phyloP scores from a whole-genome alignment of 768 basidiomycete species.

The Austroboletus eburneus region DNA sequence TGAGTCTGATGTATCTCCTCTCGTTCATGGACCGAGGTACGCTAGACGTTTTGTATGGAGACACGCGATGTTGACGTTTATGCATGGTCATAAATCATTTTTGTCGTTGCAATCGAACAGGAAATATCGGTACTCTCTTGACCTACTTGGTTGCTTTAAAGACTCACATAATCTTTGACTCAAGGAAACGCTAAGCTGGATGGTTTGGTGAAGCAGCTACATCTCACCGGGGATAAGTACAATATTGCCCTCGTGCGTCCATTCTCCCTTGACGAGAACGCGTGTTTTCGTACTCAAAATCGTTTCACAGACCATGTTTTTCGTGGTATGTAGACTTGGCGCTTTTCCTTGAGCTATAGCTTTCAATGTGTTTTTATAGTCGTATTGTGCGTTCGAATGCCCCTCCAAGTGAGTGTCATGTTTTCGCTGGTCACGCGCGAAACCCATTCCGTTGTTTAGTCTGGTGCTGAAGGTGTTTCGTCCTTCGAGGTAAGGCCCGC shows the following conservation, averaged over 20 bases:
- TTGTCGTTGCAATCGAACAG: constrained; percentile 24
- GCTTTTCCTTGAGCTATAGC: background rate
- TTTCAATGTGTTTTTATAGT: constrained; percentile 4
- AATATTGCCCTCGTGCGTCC: constrained; percentile 58
- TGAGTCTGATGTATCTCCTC: constrained; percentile 56
- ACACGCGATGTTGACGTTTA: background rate
- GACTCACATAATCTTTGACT: background rate
- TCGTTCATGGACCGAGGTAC: constrained; percentile 62
- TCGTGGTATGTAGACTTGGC: constrained; percentile 46
- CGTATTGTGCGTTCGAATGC: constrained; percentile 49
- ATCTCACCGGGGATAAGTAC: constrained; percentile 55
- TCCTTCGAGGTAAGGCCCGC: constrained; percentile 50
- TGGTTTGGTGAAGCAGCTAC: constrained; percentile 53
- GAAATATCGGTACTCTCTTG: constrained; percentile 46
- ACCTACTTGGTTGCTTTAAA: no score
- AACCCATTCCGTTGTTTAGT: constrained; percentile 2
- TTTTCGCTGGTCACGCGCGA: background rate
- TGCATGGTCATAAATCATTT: background rate
- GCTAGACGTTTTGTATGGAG: constrained; percentile 2
- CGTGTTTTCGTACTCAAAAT: background rate
- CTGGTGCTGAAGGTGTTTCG: constrained; percentile 55
- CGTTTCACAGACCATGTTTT: constrained; percentile 56
- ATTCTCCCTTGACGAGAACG: background rate
- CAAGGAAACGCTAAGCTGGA: constrained; percentile 62
- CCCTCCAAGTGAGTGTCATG: constrained; percentile 52